A percentile compares a stretch with the other conserved stretches of the same genome.
Conservation (phyloP, 1,284 basidiomycete genomes). For the Rhodotorula sp. region DNA sequence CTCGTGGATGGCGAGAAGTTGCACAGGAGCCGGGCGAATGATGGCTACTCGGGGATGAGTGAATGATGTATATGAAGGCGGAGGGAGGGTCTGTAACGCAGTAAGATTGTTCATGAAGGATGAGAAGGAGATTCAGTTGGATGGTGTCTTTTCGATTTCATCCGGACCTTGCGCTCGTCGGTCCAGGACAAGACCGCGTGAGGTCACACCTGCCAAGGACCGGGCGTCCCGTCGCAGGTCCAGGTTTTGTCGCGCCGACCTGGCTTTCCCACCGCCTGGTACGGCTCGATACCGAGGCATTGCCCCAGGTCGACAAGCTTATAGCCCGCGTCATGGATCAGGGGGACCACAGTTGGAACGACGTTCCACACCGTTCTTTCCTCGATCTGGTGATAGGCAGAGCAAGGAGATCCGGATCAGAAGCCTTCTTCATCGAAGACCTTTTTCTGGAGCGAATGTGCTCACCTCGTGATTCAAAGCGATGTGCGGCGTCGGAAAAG, state of each 20-base stretch:
- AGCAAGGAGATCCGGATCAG: not conserved
- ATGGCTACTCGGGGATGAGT: no score
- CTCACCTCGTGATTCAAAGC: conserved; percentile 41
- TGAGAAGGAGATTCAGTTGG: no score
- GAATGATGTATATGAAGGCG: no score
- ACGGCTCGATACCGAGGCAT: conserved; percentile 40
- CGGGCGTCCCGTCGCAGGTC: conserved; percentile 26
- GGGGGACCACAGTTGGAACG: conserved; percentile 35
- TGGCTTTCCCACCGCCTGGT: conserved; percentile 38
- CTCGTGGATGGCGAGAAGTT: no score
- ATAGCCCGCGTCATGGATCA: conserved; percentile 36
- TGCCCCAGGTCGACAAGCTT: conserved; percentile 38
- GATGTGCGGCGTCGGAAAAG: conserved; percentile 21
- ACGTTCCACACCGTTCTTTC: conserved; percentile 29
- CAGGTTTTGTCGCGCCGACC: conserved; percentile 35
- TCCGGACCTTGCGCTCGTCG: no score
- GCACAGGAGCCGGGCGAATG: no score
- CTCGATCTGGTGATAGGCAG: conserved; percentile 18
- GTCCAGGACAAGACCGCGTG: no score
- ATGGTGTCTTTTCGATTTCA: no score
- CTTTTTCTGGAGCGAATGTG: not conserved
- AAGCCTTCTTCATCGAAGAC: not conserved
- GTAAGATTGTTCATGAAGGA: no score
- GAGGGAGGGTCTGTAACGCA: no score
- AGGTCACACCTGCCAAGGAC: not conserved